Percentiles rank a stretch among this genome's conserved stretches.
phyloP scores from a whole-genome alignment of 305 asterid genomes.

The Solanum hybrid region DNA sequence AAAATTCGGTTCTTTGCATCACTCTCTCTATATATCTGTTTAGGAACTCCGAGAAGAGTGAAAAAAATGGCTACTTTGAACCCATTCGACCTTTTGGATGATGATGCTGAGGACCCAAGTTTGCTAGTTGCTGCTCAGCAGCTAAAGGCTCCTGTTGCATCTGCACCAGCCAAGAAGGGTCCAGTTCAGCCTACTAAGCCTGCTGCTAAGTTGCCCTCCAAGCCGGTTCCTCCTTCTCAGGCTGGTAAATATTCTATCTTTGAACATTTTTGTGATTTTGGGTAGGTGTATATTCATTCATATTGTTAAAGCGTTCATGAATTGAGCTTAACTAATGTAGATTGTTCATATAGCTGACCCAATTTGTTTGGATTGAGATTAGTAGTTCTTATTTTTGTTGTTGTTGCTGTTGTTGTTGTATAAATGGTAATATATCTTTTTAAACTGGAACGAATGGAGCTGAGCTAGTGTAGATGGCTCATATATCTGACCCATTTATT shows the following conservation, averaged over 20 bases:
- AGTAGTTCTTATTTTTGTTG: neutral
- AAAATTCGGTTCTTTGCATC: neutral
- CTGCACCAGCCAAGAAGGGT: neutral
- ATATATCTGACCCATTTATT: too few relatives aligned
- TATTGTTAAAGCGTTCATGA: neutral
- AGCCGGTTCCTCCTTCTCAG: slow-evolving; percentile 47
- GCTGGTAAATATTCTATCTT: slow-evolving; percentile 17
- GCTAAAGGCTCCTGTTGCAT: neutral
- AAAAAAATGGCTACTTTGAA: slow-evolving; percentile 6
- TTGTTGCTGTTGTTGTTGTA: neutral
- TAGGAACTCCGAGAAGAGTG: neutral
- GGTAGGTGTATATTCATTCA: neutral
- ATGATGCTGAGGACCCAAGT: slow-evolving; percentile 15
- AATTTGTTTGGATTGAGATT: neutral
- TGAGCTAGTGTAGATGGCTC: neutral
- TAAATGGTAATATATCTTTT: neutral
- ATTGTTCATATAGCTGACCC: neutral
- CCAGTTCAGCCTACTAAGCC: slow-evolving; percentile 9
- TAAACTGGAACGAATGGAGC: neutral
- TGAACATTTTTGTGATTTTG: neutral
- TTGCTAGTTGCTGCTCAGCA: slow-evolving; percentile 7
- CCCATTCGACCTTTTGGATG: slow-evolving; percentile 15
- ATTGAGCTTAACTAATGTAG: neutral
- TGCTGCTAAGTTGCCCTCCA: slow-evolving; percentile 41
- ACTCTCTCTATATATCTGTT: neutral